Percentiles rank a stretch among this genome's conserved stretches.
Evolutionary conservation across 2,329 filamentous ascomycete species (phyloP).

Genomic region (Neopestalotiopsis rosae): DNA sequence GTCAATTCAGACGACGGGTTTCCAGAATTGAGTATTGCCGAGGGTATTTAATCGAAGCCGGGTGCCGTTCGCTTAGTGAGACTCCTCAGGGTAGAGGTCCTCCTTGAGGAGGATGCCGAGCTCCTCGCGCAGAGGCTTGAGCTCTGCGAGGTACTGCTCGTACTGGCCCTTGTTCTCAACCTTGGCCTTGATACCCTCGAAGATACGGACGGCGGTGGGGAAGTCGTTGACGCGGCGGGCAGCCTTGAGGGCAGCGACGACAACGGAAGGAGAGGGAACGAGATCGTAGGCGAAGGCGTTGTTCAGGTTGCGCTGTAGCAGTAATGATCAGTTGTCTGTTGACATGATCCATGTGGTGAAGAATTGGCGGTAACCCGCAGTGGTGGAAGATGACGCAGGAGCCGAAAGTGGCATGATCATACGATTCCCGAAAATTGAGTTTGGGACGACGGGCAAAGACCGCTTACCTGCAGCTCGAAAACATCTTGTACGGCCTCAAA

Average conservation of each 20-base stretch:
- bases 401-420: conserved; percentile 13
- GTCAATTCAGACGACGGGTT: background rate
- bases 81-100: conserved; percentile 79
- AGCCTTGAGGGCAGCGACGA: conserved; percentile 89
- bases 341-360: background rate
- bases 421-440: conserved; percentile 18
- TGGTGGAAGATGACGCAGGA: conserved; percentile 16
- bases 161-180: conserved; percentile 99
- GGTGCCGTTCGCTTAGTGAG: conserved; percentile 40
- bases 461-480: conserved; percentile 96
- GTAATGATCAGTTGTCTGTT: conserved; percentile 14
- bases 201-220: conserved; percentile 96
- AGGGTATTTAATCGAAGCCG: background rate
- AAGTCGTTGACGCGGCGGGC: conserved; percentile 97
- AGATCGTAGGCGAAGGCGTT: conserved; percentile 99
- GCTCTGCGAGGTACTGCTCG: conserved; percentile 92
- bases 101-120: conserved; percentile 91
- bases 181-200: conserved; percentile 99
- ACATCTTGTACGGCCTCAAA: conserved; percentile 97
- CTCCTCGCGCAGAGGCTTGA: conserved; percentile 91
- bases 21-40: conserved; percentile 13
- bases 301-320: conserved; percentile 68
- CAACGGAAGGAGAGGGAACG: conserved; percentile 90
- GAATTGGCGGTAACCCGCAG: background rate
- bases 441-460: conserved; percentile 16